Base-by-base conservation (phyloP, 1,139 yeast species). In the Suhomyces choctaworum region DNA sequence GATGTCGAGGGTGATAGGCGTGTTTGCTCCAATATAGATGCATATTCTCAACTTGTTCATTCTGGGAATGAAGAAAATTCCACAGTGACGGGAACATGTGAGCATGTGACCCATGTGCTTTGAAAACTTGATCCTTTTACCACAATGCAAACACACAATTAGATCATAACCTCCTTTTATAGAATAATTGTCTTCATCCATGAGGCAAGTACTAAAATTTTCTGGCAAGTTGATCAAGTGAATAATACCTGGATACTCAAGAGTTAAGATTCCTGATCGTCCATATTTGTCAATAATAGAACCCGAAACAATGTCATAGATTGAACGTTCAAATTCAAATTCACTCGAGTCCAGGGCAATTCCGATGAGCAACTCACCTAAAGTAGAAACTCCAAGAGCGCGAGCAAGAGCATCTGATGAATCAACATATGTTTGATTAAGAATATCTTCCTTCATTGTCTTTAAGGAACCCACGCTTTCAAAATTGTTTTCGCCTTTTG, bases 51-150 rank as follows among this genome's bases (percentile, higher is more conserved):
- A 59, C 17, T 54, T 23, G 36, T 64, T 66, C 25, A 45, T 41
- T 16, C 58, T 46, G 9, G 82, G 82, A 30, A 64, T 61, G 44
- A 70, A 69, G 44, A 71, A 74, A 0, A 72, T 56, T 16, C 72
- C 72, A 16, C 67, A 66, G 21, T 48, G 50, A 8, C 34, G 31
- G 9, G 48, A 37, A 37, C 73, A 67, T 9, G 30, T 42, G 4
- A 37, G 31, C 55, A 56, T 51, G 38, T 66, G 73, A 16, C 44
- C 41, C n/a, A 30, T 17, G 40, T 44, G 19, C 35, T 44, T 19
- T 32, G 42, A 17, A 46, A 36, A 23, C 22, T 48, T 49, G 36
- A 64, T 29, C 39, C 51, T 48, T 8, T 27, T 25, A 3, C 68
- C 61, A 49, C 69, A 62, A 27, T 55, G 55, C 30, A 70, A 57